These are phyloP conservation scores for Macadamia tetraphylla DNA, from an alignment of 164 flowering plant species.

Conservation along the genomic window DNA sequence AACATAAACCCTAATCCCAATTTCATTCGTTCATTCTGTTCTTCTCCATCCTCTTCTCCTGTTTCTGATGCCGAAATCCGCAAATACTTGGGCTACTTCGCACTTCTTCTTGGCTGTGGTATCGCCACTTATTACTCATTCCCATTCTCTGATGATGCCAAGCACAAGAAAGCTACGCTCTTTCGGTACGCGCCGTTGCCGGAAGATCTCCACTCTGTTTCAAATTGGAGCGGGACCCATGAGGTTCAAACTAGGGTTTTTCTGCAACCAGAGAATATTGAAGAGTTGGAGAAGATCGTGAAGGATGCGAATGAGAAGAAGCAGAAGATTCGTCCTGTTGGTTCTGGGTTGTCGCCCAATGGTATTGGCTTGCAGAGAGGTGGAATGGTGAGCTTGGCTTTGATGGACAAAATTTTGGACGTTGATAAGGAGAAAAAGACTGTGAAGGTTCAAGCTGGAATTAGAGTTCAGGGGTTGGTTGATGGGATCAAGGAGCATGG, in stretches of 20 bases:
- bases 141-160: slow-evolving; percentile 79
- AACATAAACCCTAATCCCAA: slow-evolving; percentile 20
- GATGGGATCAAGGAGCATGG: slow-evolving; percentile 85
- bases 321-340: slow-evolving; percentile 79
- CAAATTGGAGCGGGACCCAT: slow-evolving; percentile 99
- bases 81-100: slow-evolving; percentile 77
- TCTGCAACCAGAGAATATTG: slow-evolving; percentile 67
- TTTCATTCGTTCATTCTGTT: slow-evolving; percentile 25
- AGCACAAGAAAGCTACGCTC: slow-evolving; percentile 84
- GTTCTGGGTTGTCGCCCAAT: slow-evolving; percentile 92
- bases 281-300: slow-evolving; percentile 59
- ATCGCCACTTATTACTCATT: slow-evolving; percentile 94
- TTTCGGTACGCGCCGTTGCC: slow-evolving; percentile 93
- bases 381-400: slow-evolving; percentile 93
- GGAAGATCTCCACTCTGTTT: slow-evolving; percentile 88
- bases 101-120: slow-evolving; percentile 71
- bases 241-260: slow-evolving; percentile 82
- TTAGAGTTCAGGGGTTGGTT: slow-evolving; percentile 83
- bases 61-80: slow-evolving; percentile 61
- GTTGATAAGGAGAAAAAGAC: slow-evolving; percentile 76
- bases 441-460: slow-evolving; percentile 87
- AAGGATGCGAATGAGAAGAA: slow-evolving; percentile 46
- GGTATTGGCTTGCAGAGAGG: slow-evolving; percentile 81
- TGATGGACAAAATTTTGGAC: slow-evolving; percentile 85
- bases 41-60: slow-evolving; percentile 26